Percentiles rank a stretch among this genome's conserved stretches.
Evolutionary conservation across 2,329 filamentous ascomycete species (phyloP).

Genomic region (Apiospora pterosperma): DNA sequence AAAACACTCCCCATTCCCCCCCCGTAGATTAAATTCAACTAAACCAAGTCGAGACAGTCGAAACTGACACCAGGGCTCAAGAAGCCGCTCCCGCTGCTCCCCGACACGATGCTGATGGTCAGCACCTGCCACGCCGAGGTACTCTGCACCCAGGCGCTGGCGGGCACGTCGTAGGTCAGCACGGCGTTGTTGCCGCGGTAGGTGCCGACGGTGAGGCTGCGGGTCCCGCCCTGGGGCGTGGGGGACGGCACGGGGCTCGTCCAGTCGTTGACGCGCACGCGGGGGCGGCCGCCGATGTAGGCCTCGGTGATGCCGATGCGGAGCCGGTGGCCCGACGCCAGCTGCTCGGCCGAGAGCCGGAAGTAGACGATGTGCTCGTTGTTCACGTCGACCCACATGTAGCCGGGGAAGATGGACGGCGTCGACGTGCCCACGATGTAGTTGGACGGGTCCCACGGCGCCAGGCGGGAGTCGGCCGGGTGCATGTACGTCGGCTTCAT

Average conservation of each 20-base stretch:
- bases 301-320: constrained; percentile 30
- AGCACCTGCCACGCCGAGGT: constrained; percentile 25
- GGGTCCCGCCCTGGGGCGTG: constrained; percentile 25
- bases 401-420: constrained; percentile 33
- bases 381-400: constrained; percentile 40
- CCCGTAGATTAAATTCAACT: constrained; percentile 25
- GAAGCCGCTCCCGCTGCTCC: constrained; percentile 21
- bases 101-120: constrained; percentile 26
- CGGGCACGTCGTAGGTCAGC: constrained; percentile 24
- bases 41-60: constrained; percentile 24
- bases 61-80: constrained; percentile 27
- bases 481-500: constrained; percentile 41
- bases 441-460: constrained; percentile 27
- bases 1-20: background rate
- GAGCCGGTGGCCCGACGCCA: constrained; percentile 21
- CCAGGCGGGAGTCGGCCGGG: constrained; percentile 29
- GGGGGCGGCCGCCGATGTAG: constrained; percentile 27
- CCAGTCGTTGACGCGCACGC: constrained; percentile 28
- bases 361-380: constrained; percentile 39
- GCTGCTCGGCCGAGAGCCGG: constrained; percentile 25
- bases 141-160: constrained; percentile 23
- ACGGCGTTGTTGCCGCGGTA: constrained; percentile 28
- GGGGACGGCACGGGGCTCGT: constrained; percentile 20
- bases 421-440: constrained; percentile 32
- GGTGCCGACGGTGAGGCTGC: constrained; percentile 30